These are phyloP conservation scores for Irpex rosettiformis DNA, from an alignment of 1,284 basidiomycete genomes.

Conservation along the genomic window DNA sequence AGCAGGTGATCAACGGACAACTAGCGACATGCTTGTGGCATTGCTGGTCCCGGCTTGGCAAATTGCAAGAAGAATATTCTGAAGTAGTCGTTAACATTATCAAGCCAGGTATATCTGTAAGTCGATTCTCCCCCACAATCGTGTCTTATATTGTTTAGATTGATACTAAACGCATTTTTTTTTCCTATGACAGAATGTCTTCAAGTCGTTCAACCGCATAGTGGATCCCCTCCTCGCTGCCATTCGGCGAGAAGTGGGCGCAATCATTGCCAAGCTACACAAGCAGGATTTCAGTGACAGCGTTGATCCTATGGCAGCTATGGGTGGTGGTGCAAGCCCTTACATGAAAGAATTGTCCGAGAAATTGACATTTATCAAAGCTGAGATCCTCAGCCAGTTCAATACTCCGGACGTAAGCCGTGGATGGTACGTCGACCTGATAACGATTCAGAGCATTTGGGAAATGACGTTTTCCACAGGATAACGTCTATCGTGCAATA, in stretches of 20 bases:
- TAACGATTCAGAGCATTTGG: constrained; percentile 7
- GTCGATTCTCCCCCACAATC: too few species aligned
- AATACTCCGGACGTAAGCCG: constrained; percentile 65
- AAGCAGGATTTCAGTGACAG: constrained; percentile 76
- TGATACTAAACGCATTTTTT: not conserved
- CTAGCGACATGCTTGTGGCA: constrained; percentile 79
- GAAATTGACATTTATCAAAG: constrained; percentile 77
- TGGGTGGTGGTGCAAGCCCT: constrained; percentile 68
- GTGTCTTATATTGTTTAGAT: not conserved
- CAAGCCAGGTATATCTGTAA: constrained; percentile 60
- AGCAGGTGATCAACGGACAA: constrained; percentile 75
- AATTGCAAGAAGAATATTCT: constrained; percentile 69
- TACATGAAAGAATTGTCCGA: constrained; percentile 91
- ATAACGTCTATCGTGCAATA: constrained; percentile 64
- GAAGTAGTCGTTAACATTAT: constrained; percentile 59
- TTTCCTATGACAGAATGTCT: constrained; percentile 54
- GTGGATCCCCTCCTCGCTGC: constrained; percentile 69
- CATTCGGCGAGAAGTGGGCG: constrained; percentile 75
- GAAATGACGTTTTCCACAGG: constrained; percentile 40
- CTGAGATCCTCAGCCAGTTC: constrained; percentile 71
- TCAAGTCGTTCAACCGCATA: constrained; percentile 56
- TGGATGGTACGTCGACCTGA: constrained; percentile 56
- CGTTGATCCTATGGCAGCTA: constrained; percentile 58
- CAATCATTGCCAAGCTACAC: constrained; percentile 80
- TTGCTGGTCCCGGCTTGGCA: constrained; percentile 67